Evolutionary conservation across 2,329 filamentous ascomycete genomes (phyloP), one percentile per base, ranked within the genome.

Genomic region (Fusarium nodosum): DNA sequence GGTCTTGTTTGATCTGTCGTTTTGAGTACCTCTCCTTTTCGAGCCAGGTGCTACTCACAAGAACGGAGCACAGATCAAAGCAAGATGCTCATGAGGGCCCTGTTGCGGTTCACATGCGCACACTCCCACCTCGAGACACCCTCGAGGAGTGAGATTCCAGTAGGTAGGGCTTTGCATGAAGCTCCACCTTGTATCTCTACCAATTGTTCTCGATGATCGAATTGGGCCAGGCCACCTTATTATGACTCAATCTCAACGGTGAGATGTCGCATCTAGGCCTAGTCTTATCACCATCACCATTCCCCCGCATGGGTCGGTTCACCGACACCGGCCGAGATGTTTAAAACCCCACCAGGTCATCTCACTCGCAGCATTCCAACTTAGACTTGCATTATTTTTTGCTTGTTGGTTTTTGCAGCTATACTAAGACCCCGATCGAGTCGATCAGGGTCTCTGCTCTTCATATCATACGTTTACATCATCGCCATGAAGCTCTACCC

Each of bases 401-500:
- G 55, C 26, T 39, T 56, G 34, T 64, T 59, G 56, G 56, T 58
- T 64, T 36, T 52, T 48, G 60, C 67, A 66, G 66, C 50, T 61
- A 60, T 53, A 50, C 24, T 56, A 46, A 62, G 54, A 53, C 24
- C 64, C 62, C 50, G 54, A 68, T 58, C 59, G 20, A 60, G 51
- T 53, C 54, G 51, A 56, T 56, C 51, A 57, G 56, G 66, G 56
- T 44, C 42, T 55, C 60, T 69, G 66, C 67, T 60, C 66, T 72
- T 69, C 64, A 60, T 55, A 60, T 56, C 47, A 68, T 68, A 68
- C 71, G 60, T 64, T 64, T 62, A 66, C 56, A 55, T 64, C 56
- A 47, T 52, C 64, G 74, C 57, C 58, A 91, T 91, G 89, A 86
- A 86, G 77, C 90, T 87, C 77, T 90, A 83, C 75, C 76, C 83